Conservation (phyloP, 805 yeast species). For the Kuraishia piskuri region DNA sequence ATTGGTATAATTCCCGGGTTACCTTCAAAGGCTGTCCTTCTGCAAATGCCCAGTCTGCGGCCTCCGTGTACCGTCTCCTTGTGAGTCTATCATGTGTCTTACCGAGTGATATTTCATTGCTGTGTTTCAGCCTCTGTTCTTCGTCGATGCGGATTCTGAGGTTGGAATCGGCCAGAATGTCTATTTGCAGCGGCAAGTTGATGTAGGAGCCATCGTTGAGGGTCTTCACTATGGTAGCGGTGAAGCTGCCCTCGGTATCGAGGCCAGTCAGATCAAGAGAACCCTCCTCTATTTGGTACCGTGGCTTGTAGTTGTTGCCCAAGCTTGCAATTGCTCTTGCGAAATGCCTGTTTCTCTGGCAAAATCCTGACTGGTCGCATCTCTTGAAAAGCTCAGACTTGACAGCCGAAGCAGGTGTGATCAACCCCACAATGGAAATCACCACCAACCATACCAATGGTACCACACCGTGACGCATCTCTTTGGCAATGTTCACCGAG, state of each 20-base stretch:
- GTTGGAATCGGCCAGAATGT: conserved; percentile 45
- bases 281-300: conserved; percentile 31
- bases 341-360: conserved; percentile 68
- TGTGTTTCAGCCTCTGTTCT: conserved; percentile 27
- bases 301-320: conserved; percentile 19
- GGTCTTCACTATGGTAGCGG: conserved; percentile 30
- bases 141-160: conserved; percentile 67
- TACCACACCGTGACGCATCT: background rate
- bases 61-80: conserved; percentile 48
- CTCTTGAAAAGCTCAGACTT: conserved; percentile 64
- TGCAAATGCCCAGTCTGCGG: conserved; percentile 50
- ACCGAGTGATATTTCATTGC: background rate
- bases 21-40: conserved; percentile 15
- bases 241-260: background rate
- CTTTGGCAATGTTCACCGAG: background rate
- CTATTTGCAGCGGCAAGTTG: conserved; percentile 47
- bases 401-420: conserved; percentile 23
- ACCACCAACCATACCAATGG: background rate
- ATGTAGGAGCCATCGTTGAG: conserved; percentile 29
- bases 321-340: conserved; percentile 30
- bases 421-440: background rate
- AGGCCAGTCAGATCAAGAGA: conserved; percentile 14
- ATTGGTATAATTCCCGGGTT: conserved; percentile 10
- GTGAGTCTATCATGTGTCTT: conserved; percentile 20
- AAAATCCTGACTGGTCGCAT: conserved; percentile 78